Percentiles rank a stretch among this genome's conserved stretches.
Evolutionary conservation across 306 rosid species (phyloP).

Genomic region (Vigna unguiculata): DNA sequence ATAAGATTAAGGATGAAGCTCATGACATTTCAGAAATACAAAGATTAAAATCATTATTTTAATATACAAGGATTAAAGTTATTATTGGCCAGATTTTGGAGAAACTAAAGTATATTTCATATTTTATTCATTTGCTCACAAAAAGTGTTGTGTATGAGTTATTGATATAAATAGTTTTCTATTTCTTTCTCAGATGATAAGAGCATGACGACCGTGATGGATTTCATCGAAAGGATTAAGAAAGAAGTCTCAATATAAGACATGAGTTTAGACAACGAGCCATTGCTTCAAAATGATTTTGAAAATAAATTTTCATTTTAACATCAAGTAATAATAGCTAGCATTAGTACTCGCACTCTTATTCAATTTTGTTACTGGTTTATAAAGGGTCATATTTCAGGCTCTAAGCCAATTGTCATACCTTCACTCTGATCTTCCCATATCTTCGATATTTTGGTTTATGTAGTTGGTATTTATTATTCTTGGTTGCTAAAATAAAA

Average conservation of each 20-base stretch:
- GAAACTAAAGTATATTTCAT: background rate
- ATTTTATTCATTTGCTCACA: conserved; percentile 6
- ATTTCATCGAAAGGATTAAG: conserved; percentile 63
- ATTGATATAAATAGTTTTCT: background rate
- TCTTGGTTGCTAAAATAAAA: background rate
- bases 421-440: background rate
- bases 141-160: background rate
- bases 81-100: no score
- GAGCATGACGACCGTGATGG: conserved; percentile 49
- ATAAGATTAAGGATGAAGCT: no score
- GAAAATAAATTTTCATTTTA: conserved; percentile 3
- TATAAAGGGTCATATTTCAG: background rate
- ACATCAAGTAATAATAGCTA: background rate
- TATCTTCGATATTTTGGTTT: background rate
- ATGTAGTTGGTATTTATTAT: background rate
- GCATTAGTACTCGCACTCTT: background rate
- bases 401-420: background rate
- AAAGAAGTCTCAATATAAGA: conserved; percentile 39
- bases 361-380: background rate
- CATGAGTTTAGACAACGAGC: background rate
- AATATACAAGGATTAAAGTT: no score
- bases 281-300: background rate
- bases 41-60: no score
- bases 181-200: conserved; percentile 56
- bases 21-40: no score